Evolutionary conservation across 441 rosid genomes (phyloP).

Genomic region (Pelargonium australe): DNA sequence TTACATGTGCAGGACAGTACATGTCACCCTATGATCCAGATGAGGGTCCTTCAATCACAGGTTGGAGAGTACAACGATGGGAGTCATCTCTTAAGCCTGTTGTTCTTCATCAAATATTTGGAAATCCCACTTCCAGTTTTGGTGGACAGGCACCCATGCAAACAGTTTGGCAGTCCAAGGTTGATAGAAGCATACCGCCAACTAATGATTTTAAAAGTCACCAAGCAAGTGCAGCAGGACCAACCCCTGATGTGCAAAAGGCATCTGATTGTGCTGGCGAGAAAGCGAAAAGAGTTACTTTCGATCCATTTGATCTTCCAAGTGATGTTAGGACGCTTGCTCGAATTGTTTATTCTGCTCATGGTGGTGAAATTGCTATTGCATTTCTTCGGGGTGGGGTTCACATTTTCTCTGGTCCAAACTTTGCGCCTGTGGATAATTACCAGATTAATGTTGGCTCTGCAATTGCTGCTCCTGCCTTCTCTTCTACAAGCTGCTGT

Average conservation of each 20-base stretch:
- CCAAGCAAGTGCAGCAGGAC: constrained; percentile 49
- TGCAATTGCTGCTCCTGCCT: constrained; percentile 96
- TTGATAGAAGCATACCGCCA: constrained; percentile 88
- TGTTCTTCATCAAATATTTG: constrained; percentile 96
- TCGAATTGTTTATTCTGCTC: constrained; percentile 94
- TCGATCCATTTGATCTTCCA: constrained; percentile 98
- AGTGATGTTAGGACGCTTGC: constrained; percentile 95
- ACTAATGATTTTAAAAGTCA: constrained; percentile 71
- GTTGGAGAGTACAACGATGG: constrained; percentile 99
- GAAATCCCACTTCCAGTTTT: constrained; percentile 87
- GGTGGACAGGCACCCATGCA: constrained; percentile 97
- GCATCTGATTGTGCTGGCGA: constrained; percentile 47
- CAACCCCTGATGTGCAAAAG: constrained; percentile 47
- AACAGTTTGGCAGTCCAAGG: constrained; percentile 96
- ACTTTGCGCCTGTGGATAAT: constrained; percentile 74
- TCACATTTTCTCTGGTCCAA: constrained; percentile 97
- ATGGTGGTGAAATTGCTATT: constrained; percentile 97
- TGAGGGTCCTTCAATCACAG: constrained; percentile 99
- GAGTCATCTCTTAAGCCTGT: constrained; percentile 97
- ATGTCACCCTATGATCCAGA: constrained; percentile 99
- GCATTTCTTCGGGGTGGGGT: constrained; percentile 96
- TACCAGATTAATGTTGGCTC: constrained; percentile 96
- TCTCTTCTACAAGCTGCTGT: constrained; percentile 98
- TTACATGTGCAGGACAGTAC: constrained; percentile 67
- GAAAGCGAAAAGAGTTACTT: constrained; percentile 61